phyloP scores from a whole-genome alignment of 257 asterid genomes.

The Mitragyna speciosa region DNA sequence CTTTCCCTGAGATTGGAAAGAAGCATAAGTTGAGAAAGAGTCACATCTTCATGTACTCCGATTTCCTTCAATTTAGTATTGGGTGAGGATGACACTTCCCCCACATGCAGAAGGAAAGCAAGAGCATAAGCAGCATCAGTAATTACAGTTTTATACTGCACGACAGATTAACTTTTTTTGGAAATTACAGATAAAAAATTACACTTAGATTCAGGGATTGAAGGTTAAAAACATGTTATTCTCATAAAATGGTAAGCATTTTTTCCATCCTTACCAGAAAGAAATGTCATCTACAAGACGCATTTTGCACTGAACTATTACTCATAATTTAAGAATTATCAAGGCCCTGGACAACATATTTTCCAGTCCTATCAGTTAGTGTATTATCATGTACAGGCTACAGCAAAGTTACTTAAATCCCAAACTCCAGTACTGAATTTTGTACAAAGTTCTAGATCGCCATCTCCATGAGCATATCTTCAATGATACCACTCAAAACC shows the following conservation, averaged over 20 bases:
- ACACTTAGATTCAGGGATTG: not conserved
- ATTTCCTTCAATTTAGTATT: not conserved
- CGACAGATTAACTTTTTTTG: not conserved
- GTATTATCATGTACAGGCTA: slow-evolving; percentile 9
- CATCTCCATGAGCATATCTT: slow-evolving; percentile 27
- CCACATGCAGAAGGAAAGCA: not conserved
- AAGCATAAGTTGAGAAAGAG: not conserved
- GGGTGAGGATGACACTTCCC: not conserved
- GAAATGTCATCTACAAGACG: slow-evolving; percentile 3
- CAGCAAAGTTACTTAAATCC: slow-evolving; percentile 7
- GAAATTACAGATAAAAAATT: not conserved
- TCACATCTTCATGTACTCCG: not conserved
- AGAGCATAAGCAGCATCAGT: not conserved
- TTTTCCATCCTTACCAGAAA: not conserved
- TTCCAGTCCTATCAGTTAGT: slow-evolving; percentile 16
- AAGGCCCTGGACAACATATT: slow-evolving; percentile 2
- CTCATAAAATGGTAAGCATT: not conserved
- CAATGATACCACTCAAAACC: slow-evolving; percentile 27
- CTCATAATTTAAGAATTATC: slow-evolving; percentile 12
- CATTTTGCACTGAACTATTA: slow-evolving; percentile 1
- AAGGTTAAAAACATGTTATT: slow-evolving; percentile 7
- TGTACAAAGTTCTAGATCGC: slow-evolving; percentile 1
- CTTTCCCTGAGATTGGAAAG: not conserved
- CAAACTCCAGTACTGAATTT: not conserved
- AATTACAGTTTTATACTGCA: not conserved